These are phyloP conservation scores for Collybia sordida DNA, from an alignment of 768 basidiomycete species.

Conservation along the genomic window DNA sequence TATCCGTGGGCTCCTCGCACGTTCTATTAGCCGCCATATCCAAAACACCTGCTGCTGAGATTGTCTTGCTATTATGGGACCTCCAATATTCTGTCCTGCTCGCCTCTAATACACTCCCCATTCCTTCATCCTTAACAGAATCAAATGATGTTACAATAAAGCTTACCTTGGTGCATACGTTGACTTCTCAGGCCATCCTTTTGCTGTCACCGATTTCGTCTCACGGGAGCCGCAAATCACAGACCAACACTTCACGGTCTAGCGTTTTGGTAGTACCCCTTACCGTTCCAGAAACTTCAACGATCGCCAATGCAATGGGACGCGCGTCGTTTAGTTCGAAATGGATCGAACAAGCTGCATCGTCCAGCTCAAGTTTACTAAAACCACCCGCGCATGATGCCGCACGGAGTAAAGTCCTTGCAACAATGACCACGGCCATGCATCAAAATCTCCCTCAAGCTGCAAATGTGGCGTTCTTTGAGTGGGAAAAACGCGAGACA, in stretches of 20 bases:
- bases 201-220: slow-evolving; percentile 40
- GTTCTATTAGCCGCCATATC: slow-evolving; percentile 52
- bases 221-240: slow-evolving; percentile 15
- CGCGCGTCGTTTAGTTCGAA: slow-evolving; percentile 36
- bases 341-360: slow-evolving; percentile 4
- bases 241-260: slow-evolving; percentile 37
- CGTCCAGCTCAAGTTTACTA: background rate
- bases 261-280: slow-evolving; percentile 62
- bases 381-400: slow-evolving; percentile 1
- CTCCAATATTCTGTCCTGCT: slow-evolving; percentile 66
- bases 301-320: slow-evolving; percentile 63
- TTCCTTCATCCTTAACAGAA: slow-evolving; percentile 42
- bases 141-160: slow-evolving; percentile 26
- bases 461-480: slow-evolving; percentile 60
- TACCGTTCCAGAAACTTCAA: slow-evolving; percentile 52
- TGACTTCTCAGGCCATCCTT: slow-evolving; percentile 51
- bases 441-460: slow-evolving; percentile 39
- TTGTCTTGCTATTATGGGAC: slow-evolving; percentile 66
- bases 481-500: slow-evolving; percentile 50
- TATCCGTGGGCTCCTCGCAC: slow-evolving; percentile 57
- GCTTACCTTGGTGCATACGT: slow-evolving; percentile 29
- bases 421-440: slow-evolving; percentile 20
- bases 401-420: slow-evolving; percentile 17
- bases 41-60: slow-evolving; percentile 35
- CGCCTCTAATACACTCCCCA: slow-evolving; percentile 47